Conservation (phyloP, 1,139 yeast genomes). For the Candida freyschussii region DNA sequence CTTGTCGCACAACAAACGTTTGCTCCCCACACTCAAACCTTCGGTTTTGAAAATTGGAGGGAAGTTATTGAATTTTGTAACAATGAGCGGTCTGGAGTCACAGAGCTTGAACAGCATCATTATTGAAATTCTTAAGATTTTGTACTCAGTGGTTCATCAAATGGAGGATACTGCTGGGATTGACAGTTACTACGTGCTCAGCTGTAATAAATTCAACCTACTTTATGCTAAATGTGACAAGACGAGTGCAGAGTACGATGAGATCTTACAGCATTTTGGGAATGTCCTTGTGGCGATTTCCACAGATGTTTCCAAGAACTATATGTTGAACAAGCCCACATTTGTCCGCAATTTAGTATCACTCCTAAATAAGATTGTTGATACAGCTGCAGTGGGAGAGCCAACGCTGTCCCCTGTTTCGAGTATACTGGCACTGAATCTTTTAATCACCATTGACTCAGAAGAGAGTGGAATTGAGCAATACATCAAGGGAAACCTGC, state of each 20-base stretch:
- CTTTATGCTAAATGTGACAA: conserved; percentile 14
- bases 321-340: conserved; percentile 23
- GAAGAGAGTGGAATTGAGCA: conserved; percentile 18
- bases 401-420: conserved; percentile 11
- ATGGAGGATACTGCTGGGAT: conserved; percentile 21
- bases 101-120: conserved; percentile 21
- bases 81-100: conserved; percentile 20
- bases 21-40: conserved; percentile 10
- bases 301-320: conserved; percentile 19
- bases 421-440: conserved; percentile 15
- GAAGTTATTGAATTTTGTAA: conserved; percentile 23
- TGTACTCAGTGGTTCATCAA: conserved; percentile 23
- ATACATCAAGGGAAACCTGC: conserved; percentile 13
- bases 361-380: conserved; percentile 12
- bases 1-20: conserved; percentile 15
- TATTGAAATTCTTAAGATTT: conserved; percentile 25
- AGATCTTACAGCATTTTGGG: conserved; percentile 24
- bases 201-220: conserved; percentile 25
- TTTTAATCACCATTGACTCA: conserved; percentile 19
- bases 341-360: conserved; percentile 21
- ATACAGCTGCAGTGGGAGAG: background rate
- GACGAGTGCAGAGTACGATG: conserved; percentile 21
- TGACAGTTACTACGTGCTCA: conserved; percentile 23
- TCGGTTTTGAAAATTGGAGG: conserved; percentile 20
- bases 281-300: conserved; percentile 24